These are phyloP conservation scores for Ulmus americana DNA, from an alignment of 331 rosid species.

Conservation along the genomic window DNA sequence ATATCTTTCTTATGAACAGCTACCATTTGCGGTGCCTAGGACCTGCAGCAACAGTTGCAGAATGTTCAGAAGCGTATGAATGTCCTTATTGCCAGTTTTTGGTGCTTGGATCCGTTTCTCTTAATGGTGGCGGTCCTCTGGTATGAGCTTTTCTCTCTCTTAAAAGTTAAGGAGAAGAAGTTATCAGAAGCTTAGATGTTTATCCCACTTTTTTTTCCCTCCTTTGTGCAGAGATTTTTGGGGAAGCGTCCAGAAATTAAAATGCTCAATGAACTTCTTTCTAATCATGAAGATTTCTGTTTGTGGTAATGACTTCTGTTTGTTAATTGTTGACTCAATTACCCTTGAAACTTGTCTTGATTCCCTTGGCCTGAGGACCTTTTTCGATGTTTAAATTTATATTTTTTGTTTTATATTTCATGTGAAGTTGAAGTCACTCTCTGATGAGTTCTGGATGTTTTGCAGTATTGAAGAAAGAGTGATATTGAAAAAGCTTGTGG, in stretches of 20 bases:
- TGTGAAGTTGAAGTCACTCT: neutral
- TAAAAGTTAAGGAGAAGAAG: neutral
- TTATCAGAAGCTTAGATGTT: slow-evolving; percentile 13
- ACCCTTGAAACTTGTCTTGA: slow-evolving; percentile 5
- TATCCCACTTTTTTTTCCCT: slow-evolving; percentile 8
- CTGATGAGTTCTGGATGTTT: neutral
- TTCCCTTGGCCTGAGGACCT: neutral
- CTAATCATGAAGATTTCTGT: slow-evolving; percentile 44
- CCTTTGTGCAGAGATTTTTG: slow-evolving; percentile 46
- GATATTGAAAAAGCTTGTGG: slow-evolving; percentile 46
- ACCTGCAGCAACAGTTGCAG: slow-evolving; percentile 22
- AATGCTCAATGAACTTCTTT: slow-evolving; percentile 43
- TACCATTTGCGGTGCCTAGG: slow-evolving; percentile 71
- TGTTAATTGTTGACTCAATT: slow-evolving; percentile 4
- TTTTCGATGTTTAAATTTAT: neutral
- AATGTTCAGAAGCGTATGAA: slow-evolving; percentile 27
- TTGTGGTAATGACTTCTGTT: slow-evolving; percentile 48
- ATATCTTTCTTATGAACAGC: slow-evolving; percentile 46
- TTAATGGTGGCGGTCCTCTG: slow-evolving; percentile 40
- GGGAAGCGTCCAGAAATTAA: slow-evolving; percentile 47
- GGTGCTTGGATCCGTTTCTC: slow-evolving; percentile 33
- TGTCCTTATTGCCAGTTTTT: slow-evolving; percentile 58
- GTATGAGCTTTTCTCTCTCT: slow-evolving; percentile 39
- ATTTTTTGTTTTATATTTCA: no score
- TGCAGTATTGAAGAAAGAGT: slow-evolving; percentile 72